A percentile compares a stretch with the other conserved stretches of the same genome.
Evolutionary conservation across 2,329 filamentous ascomycete genomes (phyloP).

Genomic region (Ceratocystis smalleyi): DNA sequence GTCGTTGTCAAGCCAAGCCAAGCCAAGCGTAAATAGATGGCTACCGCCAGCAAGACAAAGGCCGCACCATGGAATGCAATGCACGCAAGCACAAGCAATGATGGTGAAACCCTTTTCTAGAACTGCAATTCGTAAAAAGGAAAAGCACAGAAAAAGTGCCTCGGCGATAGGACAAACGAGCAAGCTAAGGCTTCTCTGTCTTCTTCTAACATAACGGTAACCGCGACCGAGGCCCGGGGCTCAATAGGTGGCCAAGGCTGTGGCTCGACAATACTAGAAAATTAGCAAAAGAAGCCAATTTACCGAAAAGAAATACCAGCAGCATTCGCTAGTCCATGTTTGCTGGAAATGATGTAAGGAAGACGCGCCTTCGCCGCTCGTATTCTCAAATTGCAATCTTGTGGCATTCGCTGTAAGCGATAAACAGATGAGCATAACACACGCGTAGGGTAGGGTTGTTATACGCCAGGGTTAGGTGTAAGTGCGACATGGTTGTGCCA

Average conservation of each 20-base stretch:
- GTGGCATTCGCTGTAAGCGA: neutral
- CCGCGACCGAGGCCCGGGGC: neutral
- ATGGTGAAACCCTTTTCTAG: neutral
- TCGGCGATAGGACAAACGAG: too few relatives aligned
- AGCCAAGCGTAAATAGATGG: neutral
- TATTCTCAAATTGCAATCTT: constrained; percentile 3
- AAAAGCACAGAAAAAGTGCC: neutral
- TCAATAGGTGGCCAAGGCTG: neutral
- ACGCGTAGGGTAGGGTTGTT: neutral
- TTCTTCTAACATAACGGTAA: neutral
- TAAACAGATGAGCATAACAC: neutral
- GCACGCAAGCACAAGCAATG: neutral
- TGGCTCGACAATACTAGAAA: neutral
- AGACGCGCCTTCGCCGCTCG: neutral
- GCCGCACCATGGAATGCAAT: neutral
- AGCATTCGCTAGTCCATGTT: too few relatives aligned
- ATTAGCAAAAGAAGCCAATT: neutral
- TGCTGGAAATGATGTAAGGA: neutral
- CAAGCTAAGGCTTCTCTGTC: neutral
- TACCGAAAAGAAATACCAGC: neutral
- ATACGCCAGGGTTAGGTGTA: neutral
- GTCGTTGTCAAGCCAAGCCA: neutral
- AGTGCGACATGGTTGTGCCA: too few relatives aligned
- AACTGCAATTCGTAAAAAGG: neutral
- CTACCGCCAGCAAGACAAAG: neutral